Conservation (phyloP, 441 rosid genomes). For the Euphorbia corollata region DNA sequence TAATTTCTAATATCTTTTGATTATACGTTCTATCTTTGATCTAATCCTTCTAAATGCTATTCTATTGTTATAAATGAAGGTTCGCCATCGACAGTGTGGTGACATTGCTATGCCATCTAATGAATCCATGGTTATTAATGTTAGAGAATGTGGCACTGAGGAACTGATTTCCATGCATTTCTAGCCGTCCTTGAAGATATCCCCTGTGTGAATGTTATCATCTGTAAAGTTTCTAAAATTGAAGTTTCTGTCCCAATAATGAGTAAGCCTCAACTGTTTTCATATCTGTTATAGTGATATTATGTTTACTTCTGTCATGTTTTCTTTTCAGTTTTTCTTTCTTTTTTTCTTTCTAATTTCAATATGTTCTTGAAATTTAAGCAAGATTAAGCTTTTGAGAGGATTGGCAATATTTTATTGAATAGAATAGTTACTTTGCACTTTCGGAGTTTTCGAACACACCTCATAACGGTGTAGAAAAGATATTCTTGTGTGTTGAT, state of each 20-base stretch:
- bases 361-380: not conserved
- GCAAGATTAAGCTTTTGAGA: not conserved
- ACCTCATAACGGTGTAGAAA: not conserved
- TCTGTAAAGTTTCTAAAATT: conserved; percentile 9
- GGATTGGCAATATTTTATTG: not conserved
- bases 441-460: not conserved
- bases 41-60: not conserved
- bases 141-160: conserved; percentile 49
- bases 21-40: conserved; percentile 3
- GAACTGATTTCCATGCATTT: conserved; percentile 66
- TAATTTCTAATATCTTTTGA: not conserved
- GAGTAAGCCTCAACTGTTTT: conserved; percentile 18
- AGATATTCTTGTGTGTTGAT: not conserved
- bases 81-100: conserved; percentile 74
- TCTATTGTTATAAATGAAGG: conserved; percentile 37
- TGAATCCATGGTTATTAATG: conserved; percentile 53
- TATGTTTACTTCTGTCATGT: not conserved
- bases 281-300: too few relatives aligned
- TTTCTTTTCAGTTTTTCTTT: not conserved
- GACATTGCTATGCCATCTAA: conserved; percentile 44
- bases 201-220: conserved; percentile 13
- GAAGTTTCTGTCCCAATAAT: not conserved
- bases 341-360: not conserved
- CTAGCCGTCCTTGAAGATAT: conserved; percentile 22
- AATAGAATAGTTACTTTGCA: not conserved